These are phyloP conservation scores for Gossypium sturtianum DNA, from an alignment of 345 rosid genomes.

Conservation along the genomic window DNA sequence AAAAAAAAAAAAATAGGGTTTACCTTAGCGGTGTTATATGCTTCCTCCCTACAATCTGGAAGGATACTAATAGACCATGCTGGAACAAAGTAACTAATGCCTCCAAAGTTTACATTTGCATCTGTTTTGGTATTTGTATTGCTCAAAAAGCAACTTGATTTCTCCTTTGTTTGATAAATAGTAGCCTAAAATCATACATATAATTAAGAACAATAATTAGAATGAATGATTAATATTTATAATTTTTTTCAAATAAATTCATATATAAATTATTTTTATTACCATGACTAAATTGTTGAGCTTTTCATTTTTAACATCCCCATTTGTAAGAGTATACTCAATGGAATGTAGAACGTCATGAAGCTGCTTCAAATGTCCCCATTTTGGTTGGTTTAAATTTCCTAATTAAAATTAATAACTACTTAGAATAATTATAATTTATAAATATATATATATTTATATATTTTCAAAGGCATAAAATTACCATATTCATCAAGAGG, in stretches of 20 bases:
- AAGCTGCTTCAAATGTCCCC: slow-evolving; percentile 62
- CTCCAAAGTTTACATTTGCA: slow-evolving; percentile 40
- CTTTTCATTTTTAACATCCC: slow-evolving; percentile 32
- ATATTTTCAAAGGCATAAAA: no score
- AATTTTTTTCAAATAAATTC: neutral
- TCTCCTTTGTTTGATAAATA: slow-evolving; percentile 25
- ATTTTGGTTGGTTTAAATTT: slow-evolving; percentile 68
- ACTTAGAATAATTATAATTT: neutral
- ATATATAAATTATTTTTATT: neutral
- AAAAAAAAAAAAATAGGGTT: neutral
- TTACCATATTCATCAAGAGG: neutral
- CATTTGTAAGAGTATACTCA: slow-evolving; percentile 50
- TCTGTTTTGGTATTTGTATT: slow-evolving; percentile 38
- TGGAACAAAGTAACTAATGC: slow-evolving; percentile 17
- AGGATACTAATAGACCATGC: slow-evolving; percentile 32
- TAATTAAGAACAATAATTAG: neutral
- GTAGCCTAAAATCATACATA: slow-evolving; percentile 36
- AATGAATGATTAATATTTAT: neutral
- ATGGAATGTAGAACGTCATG: slow-evolving; percentile 48
- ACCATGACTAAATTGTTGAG: slow-evolving; percentile 38
- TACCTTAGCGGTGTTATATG: slow-evolving; percentile 64
- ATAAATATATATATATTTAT: no score
- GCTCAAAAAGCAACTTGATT: slow-evolving; percentile 48
- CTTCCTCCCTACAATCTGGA: slow-evolving; percentile 24
- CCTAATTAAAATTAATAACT: slow-evolving; percentile 20